These are phyloP conservation scores for Colletotrichum salicis DNA, from an alignment of 2,329 filamentous ascomycete species.

Conservation along the genomic window DNA sequence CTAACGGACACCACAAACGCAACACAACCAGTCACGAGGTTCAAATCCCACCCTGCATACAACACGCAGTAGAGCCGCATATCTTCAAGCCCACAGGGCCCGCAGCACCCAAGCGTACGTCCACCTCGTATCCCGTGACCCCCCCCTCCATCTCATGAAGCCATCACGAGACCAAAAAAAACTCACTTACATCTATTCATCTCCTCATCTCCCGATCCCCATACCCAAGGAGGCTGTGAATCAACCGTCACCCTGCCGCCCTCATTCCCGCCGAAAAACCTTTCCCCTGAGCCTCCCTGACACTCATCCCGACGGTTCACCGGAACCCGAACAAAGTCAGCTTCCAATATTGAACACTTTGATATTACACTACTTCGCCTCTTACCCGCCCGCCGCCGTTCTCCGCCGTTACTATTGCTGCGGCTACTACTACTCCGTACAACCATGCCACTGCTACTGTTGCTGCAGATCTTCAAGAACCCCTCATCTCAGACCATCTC, in stretches of 20 bases:
- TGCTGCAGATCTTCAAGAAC: constrained; percentile 13
- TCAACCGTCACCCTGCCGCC: not conserved
- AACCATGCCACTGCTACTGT: not conserved
- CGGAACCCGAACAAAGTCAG: not conserved
- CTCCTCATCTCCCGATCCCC: not conserved
- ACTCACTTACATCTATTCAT: not conserved
- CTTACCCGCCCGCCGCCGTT: not conserved
- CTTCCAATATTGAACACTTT: not conserved
- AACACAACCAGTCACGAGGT: not conserved
- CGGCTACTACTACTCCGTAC: not conserved
- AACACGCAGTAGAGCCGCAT: not conserved
- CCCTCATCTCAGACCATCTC: constrained; percentile 4
- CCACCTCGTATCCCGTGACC: constrained; percentile 13
- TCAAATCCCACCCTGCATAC: not conserved
- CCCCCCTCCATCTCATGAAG: constrained; percentile 13
- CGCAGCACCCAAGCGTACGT: not conserved
- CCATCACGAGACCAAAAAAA: constrained; percentile 22
- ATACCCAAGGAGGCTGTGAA: not conserved
- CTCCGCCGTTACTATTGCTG: not conserved
- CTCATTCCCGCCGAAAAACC: not conserved
- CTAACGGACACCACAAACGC: not conserved
- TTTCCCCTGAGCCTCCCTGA: not conserved
- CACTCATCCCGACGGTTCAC: not conserved
- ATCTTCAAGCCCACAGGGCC: too few species aligned
- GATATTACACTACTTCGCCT: not conserved